Evolutionary conservation across 2,329 filamentous ascomycete genomes (phyloP), one percentile per base, ranked within the genome.

Genomic region (Trichoderma oligosporum): DNA sequence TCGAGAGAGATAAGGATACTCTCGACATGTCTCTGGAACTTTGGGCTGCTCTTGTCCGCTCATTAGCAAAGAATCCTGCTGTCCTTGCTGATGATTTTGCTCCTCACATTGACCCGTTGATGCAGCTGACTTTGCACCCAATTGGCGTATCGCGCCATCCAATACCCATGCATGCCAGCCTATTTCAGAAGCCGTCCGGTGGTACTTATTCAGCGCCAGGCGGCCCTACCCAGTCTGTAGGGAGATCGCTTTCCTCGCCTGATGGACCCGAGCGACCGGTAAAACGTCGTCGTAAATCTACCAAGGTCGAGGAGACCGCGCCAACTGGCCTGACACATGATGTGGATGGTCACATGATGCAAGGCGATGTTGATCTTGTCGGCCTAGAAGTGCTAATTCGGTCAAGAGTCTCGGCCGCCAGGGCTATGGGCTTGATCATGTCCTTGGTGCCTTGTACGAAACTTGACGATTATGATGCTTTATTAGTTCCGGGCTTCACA

Each of bases 331-430:
- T 88, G n/a, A 83, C 88, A 1, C 94, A 99, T 72, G 96, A 99
- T 70, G 91, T 99, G 16, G 94, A 99, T 70, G 94, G 92, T 8
- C 92, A 96, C 64, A 97, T 99, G 87, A 91, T 99, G 78, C 89
- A 93, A 69, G 94, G 95, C 51, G 95, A 99, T 66, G 87, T 97
- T 45, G 95, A 99, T 68, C 79, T 99, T 39, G 92, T 99, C 24
- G 92, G 94, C 29, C 83, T 88, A 66, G 94, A 99, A 60, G 86
- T 86, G 6, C 83, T 99, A 71, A 84, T 97, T 48, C 85, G 93
- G 60, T 96, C 92, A 7, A 89, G 93, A 63, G 87, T 95, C n/a
- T 88, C 85, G 59, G 90, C 92, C 11, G 89, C 93, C 18, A 85
- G 83, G 67, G 94, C 94, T 2, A 85, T 99, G 72, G 94, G 93